phyloP scores from a whole-genome alignment of 2,329 filamentous ascomycete genomes.

The Monosporascus cannonballus region DNA sequence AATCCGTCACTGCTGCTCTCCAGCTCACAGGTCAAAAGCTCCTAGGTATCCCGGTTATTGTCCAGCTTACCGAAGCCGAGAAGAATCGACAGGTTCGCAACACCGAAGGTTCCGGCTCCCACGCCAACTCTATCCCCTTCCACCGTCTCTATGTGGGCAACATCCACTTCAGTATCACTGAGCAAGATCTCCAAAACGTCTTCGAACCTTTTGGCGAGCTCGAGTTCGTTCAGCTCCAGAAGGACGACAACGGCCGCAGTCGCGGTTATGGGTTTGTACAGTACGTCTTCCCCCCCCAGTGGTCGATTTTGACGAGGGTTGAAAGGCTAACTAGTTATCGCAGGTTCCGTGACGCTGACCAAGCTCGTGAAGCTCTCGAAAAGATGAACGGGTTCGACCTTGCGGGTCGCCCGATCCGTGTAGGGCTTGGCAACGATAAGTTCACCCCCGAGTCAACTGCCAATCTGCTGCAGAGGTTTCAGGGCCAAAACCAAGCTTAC shows the following conservation, averaged over 20 bases:
- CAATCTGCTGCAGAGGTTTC: slow-evolving; percentile 86
- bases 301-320: background rate
- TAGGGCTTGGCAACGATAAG: slow-evolving; percentile 99
- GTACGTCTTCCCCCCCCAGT: slow-evolving; percentile 49
- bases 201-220: slow-evolving; percentile 98
- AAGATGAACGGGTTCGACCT: slow-evolving; percentile 99
- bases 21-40: slow-evolving; percentile 98
- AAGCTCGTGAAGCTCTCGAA: slow-evolving; percentile 90
- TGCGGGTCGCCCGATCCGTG: slow-evolving; percentile 92
- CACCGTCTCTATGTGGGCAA: slow-evolving; percentile 98
- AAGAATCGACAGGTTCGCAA: slow-evolving; percentile 96
- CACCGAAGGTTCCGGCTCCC: slow-evolving; percentile 60
- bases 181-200: slow-evolving; percentile 89
- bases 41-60: slow-evolving; percentile 97
- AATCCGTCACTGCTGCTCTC: slow-evolving; percentile 86
- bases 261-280: slow-evolving; percentile 98
- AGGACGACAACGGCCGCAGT: slow-evolving; percentile 85
- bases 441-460: slow-evolving; percentile 96
- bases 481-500: slow-evolving; percentile 70
- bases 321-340: slow-evolving; percentile 27
- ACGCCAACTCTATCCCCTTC: slow-evolving; percentile 84
- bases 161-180: slow-evolving; percentile 98
- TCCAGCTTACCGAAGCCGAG: slow-evolving; percentile 96
- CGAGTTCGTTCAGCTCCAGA: slow-evolving; percentile 95
- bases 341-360: slow-evolving; percentile 82